Conservation (phyloP, 1,139 yeast genomes). For the Blastobotrys elegans region DNA sequence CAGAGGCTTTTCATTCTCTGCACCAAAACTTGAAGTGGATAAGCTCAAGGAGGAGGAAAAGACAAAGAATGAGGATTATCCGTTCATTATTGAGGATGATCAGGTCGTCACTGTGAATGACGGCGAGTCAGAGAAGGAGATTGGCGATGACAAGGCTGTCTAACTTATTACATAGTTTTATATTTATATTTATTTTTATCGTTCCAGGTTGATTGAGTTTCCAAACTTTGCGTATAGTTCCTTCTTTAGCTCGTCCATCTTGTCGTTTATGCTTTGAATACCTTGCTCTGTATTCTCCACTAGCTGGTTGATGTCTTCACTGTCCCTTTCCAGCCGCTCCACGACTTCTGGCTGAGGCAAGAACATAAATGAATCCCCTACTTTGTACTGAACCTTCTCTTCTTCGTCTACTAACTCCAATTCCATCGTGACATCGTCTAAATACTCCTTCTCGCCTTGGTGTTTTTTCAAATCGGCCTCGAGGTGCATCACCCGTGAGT, state of each 20-base stretch:
- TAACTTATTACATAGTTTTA: neutral
- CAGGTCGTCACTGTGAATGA: conserved; percentile 17
- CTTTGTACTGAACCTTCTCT: conserved; percentile 49
- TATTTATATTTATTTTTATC: conserved; percentile 11
- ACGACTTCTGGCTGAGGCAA: conserved; percentile 63
- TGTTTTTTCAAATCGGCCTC: conserved; percentile 47
- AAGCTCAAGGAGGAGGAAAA: conserved; percentile 24
- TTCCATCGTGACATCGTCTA: conserved; percentile 82
- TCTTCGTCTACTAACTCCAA: conserved; percentile 82
- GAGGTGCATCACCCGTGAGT: conserved; percentile 59
- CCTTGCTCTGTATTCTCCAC: conserved; percentile 45
- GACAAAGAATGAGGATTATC: conserved; percentile 29
- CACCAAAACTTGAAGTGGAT: conserved; percentile 29
- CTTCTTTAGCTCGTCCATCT: conserved; percentile 58
- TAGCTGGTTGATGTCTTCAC: conserved; percentile 45
- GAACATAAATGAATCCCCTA: conserved; percentile 75
- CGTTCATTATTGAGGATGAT: conserved; percentile 41
- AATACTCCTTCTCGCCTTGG: conserved; percentile 73
- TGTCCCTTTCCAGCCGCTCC: conserved; percentile 56
- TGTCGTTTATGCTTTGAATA: conserved; percentile 49
- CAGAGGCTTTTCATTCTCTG: conserved; percentile 38
- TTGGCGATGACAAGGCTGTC: neutral
- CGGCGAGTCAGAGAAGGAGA: neutral
- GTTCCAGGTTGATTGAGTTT: conserved; percentile 76
- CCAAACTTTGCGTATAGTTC: conserved; percentile 88